These are phyloP conservation scores for Chlorella sp. DNA, from an alignment of 139 green algal species.

Conservation along the genomic window DNA sequence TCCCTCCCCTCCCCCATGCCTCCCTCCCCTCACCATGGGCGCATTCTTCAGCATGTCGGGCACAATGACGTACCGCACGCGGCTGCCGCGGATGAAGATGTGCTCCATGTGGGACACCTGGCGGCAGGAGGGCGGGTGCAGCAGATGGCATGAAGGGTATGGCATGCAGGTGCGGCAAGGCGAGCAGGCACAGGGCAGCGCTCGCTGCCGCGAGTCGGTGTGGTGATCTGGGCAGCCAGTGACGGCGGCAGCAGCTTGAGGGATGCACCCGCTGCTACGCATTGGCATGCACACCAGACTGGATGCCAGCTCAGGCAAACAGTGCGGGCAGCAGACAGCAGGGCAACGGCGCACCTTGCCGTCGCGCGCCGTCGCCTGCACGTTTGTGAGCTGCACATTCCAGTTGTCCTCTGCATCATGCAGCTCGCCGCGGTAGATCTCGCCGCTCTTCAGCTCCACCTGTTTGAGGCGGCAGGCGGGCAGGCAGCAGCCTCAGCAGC, in stretches of 20 bases:
- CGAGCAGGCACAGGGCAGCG: no score
- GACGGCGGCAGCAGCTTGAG: no score
- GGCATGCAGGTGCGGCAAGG: no score
- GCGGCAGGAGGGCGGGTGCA: background rate
- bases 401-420: conserved; percentile 98
- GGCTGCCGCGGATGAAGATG: conserved; percentile 88
- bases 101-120: conserved; percentile 78
- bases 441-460: conserved; percentile 96
- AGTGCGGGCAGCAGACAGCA: no score
- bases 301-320: no score
- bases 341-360: background rate
- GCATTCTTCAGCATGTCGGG: conserved; percentile 99
- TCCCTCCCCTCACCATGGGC: conserved; percentile 78
- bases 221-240: no score
- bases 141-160: no score
- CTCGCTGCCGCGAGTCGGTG: no score
- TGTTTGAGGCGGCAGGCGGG: conserved; percentile 32
- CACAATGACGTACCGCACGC: conserved; percentile 94
- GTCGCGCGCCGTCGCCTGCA: conserved; percentile 82
- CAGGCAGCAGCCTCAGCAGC: background rate
- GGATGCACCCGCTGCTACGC: no score
- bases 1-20: background rate
- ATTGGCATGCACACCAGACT: no score
- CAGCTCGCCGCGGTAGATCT: conserved; percentile 96
- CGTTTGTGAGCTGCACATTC: conserved; percentile 97